Conservation (phyloP, 257 asterid genomes). For the Rehmannia glutinosa region DNA sequence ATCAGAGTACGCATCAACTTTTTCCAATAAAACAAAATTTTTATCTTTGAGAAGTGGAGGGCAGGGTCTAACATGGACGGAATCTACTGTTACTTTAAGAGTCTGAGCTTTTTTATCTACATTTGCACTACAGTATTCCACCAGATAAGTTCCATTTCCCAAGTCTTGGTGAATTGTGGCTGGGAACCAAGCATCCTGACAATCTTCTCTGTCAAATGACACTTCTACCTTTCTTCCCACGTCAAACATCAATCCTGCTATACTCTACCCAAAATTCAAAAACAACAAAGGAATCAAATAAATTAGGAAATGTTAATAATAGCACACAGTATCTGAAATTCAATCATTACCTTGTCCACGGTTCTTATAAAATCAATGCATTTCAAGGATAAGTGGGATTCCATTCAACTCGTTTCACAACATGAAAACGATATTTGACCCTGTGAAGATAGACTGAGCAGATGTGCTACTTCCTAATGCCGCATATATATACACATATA, state of each 20-base stretch:
- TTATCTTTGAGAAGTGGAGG: constrained; percentile 60
- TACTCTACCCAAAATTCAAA: constrained; percentile 41
- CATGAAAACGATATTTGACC: background rate
- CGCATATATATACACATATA: no score
- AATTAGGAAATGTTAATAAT: background rate
- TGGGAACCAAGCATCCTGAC: constrained; percentile 58
- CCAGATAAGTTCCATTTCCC: constrained; percentile 41
- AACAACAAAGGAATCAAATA: constrained; percentile 11
- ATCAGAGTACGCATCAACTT: constrained; percentile 62
- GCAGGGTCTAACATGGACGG: constrained; percentile 59
- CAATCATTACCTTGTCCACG: background rate
- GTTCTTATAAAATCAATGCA: background rate
- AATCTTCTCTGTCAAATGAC: constrained; percentile 41
- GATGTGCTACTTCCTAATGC: no score
- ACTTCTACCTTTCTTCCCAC: constrained; percentile 67
- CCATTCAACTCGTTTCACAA: background rate
- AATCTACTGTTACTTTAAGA: constrained; percentile 33
- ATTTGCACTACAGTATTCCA: constrained; percentile 24
- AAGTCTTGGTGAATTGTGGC: constrained; percentile 36
- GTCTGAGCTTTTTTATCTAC: constrained; percentile 6
- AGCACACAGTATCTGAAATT: background rate
- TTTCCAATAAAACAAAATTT: constrained; percentile 45
- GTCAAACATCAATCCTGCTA: constrained; percentile 52
- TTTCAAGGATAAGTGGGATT: background rate
- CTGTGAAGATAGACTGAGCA: background rate